Evolutionary conservation across 768 basidiomycete genomes (phyloP), one percentile per base, ranked within the genome.

Genomic region (Boletus speciosus): DNA sequence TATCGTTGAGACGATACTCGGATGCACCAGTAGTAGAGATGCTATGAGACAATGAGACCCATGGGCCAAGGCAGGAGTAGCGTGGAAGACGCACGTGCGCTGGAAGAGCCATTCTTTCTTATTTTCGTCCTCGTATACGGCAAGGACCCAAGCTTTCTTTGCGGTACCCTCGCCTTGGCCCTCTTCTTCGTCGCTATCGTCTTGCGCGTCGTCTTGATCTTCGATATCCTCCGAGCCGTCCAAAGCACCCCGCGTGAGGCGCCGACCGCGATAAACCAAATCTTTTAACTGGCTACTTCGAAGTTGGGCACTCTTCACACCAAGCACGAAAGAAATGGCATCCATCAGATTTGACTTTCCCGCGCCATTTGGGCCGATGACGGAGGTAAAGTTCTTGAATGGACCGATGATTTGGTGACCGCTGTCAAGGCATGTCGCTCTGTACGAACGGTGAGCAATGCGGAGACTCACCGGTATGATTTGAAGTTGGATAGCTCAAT

Each of bases 301-400:
- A 34, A 99, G 79, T 59, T 97, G 93, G 2, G 86, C 89, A 56
- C 91, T 94, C 76, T 95, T 93, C 29, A 98, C 89, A 31, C 97
- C 97, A 6, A 99, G 85, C 9, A 98, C 97, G 68, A 99, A 98
- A 4, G 97, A 98, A 60, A 99, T 98, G 48, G 97, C 97, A 68
- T 99, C 97, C 97, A 98, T 98, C 52, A 98, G 83, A 70, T 99
- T 99, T 10, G 93, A 96, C 69, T 99, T 98, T 55, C 97, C 97
- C 1, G 96, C 93, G 53, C 97, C 96, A 86, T 99, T 98, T 35
- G 97, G 96, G 21, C 97, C 97, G 62, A 99, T 98, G 51, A 98
- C 81, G 11, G 93, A 96, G 0, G 96, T 95, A 73, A 99, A 99
- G 65, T 86, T 85, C 74, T 82, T 84, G 76, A 95, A 94, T 1